phyloP scores from a whole-genome alignment of 2,329 filamentous ascomycete species.

The Ceratocystis alfenasii region DNA sequence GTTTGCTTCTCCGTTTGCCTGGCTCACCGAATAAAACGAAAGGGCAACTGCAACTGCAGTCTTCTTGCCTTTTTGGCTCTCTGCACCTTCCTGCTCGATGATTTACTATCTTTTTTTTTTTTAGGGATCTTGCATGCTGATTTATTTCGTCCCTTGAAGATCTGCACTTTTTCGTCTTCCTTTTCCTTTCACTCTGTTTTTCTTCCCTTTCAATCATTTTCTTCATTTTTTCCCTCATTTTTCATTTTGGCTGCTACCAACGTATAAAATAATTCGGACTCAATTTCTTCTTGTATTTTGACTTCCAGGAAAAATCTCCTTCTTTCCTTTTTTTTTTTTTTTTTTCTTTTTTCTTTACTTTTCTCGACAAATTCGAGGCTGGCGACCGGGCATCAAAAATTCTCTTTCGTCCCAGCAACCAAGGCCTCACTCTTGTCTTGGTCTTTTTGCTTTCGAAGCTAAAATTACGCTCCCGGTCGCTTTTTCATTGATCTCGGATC shows the following conservation, averaged over 20 bases:
- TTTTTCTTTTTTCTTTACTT: not conserved
- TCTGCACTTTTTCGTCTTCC: not conserved
- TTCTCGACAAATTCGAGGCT: not conserved
- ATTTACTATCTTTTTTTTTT: not conserved
- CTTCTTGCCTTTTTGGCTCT: not conserved
- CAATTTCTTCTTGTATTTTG: not conserved
- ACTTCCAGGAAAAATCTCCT: too few relatives aligned
- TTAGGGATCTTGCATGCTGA: not conserved
- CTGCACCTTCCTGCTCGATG: not conserved
- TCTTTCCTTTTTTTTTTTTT: not conserved
- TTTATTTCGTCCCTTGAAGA: slow-evolving; percentile 9
- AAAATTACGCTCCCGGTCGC: not conserved
- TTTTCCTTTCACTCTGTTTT: not conserved
- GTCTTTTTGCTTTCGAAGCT: not conserved
- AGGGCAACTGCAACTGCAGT: not conserved
- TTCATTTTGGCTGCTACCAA: not conserved
- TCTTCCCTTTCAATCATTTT: not conserved
- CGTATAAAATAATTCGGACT: not conserved
- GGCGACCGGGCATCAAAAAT: not conserved
- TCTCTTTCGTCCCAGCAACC: not conserved
- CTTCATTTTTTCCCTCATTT: not conserved
- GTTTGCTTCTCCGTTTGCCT: slow-evolving; percentile 1
- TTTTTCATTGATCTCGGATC: not conserved
- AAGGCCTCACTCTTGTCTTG: not conserved
- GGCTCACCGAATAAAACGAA: not conserved